Evolutionary conservation across 805 yeast genomes (phyloP).

Genomic region (Hanseniaspora hatyaiensis): DNA sequence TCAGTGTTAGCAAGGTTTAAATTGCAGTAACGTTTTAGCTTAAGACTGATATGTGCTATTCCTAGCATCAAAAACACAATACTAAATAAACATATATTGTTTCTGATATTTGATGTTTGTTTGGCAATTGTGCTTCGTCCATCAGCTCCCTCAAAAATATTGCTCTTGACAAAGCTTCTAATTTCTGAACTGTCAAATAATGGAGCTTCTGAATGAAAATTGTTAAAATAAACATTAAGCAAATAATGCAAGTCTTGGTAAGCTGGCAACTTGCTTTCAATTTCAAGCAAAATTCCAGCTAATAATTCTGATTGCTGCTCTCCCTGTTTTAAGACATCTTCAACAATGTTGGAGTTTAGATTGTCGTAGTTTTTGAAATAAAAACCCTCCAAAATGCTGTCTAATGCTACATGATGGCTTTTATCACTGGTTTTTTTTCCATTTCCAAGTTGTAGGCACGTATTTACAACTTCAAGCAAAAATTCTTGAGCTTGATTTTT

Average conservation of each 20-base stretch:
- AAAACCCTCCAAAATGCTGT: too few relatives aligned
- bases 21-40: not conserved
- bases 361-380: not conserved
- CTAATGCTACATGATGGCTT: too few relatives aligned
- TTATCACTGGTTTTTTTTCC: too few relatives aligned
- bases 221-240: not conserved
- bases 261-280: not conserved
- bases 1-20: not conserved
- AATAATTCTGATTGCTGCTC: not conserved
- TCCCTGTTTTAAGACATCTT: not conserved
- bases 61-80: not conserved
- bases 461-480: too few relatives aligned
- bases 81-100: not conserved
- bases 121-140: not conserved
- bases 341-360: not conserved
- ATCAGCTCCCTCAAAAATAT: not conserved
- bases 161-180: not conserved
- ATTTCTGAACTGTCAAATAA: not conserved
- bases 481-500: not conserved
- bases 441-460: too few relatives aligned
- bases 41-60: not conserved
- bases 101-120: not conserved
- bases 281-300: not conserved
- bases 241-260: not conserved
- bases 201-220: constrained; percentile 1